Base-by-base conservation (phyloP, 805 yeast genomes). In the Candida caryicola region DNA sequence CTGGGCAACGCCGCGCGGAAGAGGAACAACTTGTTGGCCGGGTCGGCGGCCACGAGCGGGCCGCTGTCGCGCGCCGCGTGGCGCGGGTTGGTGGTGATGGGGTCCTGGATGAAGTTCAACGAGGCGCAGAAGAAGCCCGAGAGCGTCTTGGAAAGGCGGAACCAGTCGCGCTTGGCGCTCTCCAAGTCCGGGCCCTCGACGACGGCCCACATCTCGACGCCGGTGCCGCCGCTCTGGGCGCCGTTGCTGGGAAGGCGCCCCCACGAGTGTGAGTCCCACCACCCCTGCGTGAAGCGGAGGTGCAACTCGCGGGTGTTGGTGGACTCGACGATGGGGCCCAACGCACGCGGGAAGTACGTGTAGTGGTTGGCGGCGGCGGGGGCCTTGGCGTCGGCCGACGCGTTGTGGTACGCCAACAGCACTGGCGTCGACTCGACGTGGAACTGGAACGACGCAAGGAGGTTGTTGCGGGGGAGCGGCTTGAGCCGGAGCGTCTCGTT, bases 91-190 rank as follows among this genome's bases (percentile, higher is more conserved):
- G 95, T 82, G 0, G 98, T 89, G 36, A 77, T 79, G 2, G 87
- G 70, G 18, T 76, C 76, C 56, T 88, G 95, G 37, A 93, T 82
- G 60, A 88, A 89, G 55, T 93, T 90, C 37, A 93, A 69, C 7
- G 96, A 88, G 0, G 98, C 97, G 64, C 99, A 93, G 59, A 93
- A 93, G 51, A 88, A 73, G 1, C 98, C 99, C 2, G 96, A 84
- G 34, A 93, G 66, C 1, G 84, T 75, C 50, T 86, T 83, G 5
- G 85, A 81, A 31, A 93, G 67, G 37, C 71, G 66, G 43, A 64
- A 70, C 99, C 99, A 93, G 31, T 76, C 68, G 5, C 59, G 49
- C 46, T 74, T 71, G 2, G 91, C 93, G 3, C 66, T 75, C 1
- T 64, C 69, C 32, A 75, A 64, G 17, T 68, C 50, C 1, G 56